These are phyloP conservation scores for Talaromyces sp. DNA, from an alignment of 2,329 filamentous ascomycete species.

Conservation along the genomic window DNA sequence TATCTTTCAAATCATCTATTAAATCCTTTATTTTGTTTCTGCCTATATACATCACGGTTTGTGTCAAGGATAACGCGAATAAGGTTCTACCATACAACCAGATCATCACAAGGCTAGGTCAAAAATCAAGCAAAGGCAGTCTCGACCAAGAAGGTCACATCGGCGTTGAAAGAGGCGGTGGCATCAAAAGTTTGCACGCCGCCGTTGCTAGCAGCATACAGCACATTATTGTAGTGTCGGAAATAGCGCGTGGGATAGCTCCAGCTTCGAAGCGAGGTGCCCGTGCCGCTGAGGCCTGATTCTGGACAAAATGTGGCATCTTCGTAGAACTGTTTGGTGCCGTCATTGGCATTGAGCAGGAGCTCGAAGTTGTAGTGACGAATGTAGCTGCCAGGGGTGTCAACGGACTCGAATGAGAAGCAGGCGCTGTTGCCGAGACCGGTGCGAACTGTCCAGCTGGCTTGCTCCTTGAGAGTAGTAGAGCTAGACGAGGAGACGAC, in stretches of 20 bases:
- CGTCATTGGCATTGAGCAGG: constrained; percentile 11
- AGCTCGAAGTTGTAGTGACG: constrained; percentile 16
- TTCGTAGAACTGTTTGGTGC: constrained; percentile 15
- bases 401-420: constrained; percentile 17
- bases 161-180: constrained; percentile 8
- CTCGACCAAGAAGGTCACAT: constrained; percentile 10
- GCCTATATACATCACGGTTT: not conserved
- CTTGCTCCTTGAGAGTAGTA: constrained; percentile 4
- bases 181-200: constrained; percentile 11
- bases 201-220: constrained; percentile 15
- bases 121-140: constrained; percentile 11
- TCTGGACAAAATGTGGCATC: constrained; percentile 18
- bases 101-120: not conserved
- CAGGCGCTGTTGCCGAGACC: constrained; percentile 15
- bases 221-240: constrained; percentile 12
- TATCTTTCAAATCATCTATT: not conserved
- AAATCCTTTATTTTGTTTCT: not conserved
- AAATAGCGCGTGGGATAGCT: constrained; percentile 17
- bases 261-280: constrained; percentile 15
- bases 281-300: constrained; percentile 9
- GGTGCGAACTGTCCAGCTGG: constrained; percentile 15
- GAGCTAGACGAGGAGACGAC: constrained; percentile 12
- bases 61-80: not conserved
- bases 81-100: not conserved
- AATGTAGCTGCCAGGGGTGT: constrained; percentile 16